A percentile compares a stretch with the other conserved stretches of the same genome.
These are phyloP conservation scores for Lasiodiplodia citricola DNA, from an alignment of 2,329 filamentous ascomycete genomes.

Conservation along the genomic window DNA sequence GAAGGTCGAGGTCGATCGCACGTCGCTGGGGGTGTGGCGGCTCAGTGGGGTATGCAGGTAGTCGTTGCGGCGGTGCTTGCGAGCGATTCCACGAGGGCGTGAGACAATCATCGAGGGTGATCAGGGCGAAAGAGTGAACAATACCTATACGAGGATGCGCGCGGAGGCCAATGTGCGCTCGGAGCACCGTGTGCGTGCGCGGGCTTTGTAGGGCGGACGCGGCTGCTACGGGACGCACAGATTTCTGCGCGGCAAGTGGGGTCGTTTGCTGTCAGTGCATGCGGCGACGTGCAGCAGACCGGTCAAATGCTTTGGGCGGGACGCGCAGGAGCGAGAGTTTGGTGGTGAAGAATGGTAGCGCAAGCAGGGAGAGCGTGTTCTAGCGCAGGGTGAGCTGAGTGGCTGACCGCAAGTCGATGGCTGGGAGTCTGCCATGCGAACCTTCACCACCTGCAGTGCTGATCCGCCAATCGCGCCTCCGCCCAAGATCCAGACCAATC, in stretches of 20 bases:
- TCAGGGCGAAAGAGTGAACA: not conserved
- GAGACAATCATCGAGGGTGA: constrained; percentile 18
- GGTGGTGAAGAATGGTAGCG: constrained; percentile 4
- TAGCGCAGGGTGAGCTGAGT: constrained; percentile 1
- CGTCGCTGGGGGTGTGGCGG: constrained; percentile 13
- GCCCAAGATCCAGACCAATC: constrained; percentile 13
- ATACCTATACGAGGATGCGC: constrained; percentile 17
- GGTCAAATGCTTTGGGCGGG: constrained; percentile 2
- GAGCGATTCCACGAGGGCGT: constrained; percentile 21
- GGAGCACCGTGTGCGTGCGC: not conserved
- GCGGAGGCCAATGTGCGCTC: constrained; percentile 1
- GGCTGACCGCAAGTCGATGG: not conserved
- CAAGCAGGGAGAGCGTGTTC: not conserved
- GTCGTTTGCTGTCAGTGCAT: constrained; percentile 19
- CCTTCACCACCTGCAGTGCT: not conserved
- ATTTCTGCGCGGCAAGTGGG: constrained; percentile 24
- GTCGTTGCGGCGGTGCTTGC: constrained; percentile 19
- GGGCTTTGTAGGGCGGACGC: constrained; percentile 13
- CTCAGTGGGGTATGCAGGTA: constrained; percentile 14
- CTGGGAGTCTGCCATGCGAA: not conserved
- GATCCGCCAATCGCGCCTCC: constrained; percentile 5
- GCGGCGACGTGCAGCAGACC: constrained; percentile 16
- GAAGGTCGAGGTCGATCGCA: constrained; percentile 6
- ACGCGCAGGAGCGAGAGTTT: not conserved
- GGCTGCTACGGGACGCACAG: constrained; percentile 21